Percentiles rank a stretch among this genome's conserved stretches.
Evolutionary conservation across 345 rosid genomes (phyloP).

Genomic region (Populus ilicifolia): DNA sequence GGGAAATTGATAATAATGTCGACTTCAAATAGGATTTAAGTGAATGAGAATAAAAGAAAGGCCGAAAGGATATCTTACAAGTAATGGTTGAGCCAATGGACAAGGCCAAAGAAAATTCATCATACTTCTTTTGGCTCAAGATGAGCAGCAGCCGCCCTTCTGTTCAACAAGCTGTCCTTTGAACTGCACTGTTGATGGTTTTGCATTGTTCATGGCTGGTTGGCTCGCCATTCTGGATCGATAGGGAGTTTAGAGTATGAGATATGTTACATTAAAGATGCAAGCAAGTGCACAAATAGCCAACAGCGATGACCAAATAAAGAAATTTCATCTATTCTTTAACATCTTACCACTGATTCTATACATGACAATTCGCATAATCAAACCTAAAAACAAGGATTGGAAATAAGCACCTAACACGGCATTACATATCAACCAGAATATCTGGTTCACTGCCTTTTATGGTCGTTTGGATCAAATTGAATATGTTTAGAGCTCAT

Average conservation of each 20-base stretch:
- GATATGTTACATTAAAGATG: neutral
- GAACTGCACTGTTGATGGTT: slow-evolving; percentile 56
- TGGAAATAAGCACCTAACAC: neutral
- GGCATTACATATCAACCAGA: neutral
- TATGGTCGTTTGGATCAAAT: neutral
- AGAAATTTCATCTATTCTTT: neutral
- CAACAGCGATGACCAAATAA: neutral
- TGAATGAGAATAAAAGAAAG: neutral
- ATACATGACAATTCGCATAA: neutral
- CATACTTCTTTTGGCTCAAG: slow-evolving; percentile 16
- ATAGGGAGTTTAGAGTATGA: neutral
- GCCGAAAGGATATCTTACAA: neutral
- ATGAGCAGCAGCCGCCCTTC: slow-evolving; percentile 61
- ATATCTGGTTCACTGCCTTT: neutral
- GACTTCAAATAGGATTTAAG: neutral
- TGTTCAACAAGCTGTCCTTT: slow-evolving; percentile 57
- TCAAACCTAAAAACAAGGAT: neutral
- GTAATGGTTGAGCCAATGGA: neutral
- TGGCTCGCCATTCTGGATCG: slow-evolving; percentile 62
- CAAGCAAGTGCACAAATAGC: neutral
- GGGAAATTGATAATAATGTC: neutral
- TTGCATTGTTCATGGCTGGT: slow-evolving; percentile 49
- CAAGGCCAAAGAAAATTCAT: neutral
- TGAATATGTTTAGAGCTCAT: neutral
- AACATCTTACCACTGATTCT: neutral